Conservation (phyloP, 257 asterid genomes). For the Fraxinus anomala region DNA sequence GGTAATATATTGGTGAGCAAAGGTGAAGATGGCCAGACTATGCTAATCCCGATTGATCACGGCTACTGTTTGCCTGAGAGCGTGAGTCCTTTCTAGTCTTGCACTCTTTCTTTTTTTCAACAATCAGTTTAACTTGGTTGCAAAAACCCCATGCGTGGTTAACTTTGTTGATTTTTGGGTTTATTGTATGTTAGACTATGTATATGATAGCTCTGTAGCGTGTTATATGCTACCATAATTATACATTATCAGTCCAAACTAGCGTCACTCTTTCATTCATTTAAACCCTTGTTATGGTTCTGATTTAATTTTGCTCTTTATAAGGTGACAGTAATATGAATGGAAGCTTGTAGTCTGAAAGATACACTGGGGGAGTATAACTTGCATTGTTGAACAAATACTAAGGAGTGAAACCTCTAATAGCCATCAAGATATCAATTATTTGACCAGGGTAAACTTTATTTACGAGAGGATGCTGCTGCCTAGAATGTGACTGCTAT, state of each 20-base stretch:
- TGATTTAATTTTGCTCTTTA: background rate
- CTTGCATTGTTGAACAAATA: background rate
- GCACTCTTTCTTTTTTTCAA: background rate
- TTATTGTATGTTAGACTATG: conserved; percentile 4
- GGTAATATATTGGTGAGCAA: conserved; percentile 78
- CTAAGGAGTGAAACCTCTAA: background rate
- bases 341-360: background rate
- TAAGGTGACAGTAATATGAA: background rate
- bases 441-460: background rate
- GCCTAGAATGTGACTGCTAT: background rate
- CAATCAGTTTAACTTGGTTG: conserved; percentile 7
- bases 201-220: background rate
- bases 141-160: background rate
- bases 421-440: background rate
- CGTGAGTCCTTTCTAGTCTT: conserved; percentile 50
- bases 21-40: conserved; percentile 63
- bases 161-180: conserved; percentile 18
- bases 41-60: conserved; percentile 87
- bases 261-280: background rate
- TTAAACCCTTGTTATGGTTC: conserved; percentile 12
- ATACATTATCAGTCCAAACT: background rate
- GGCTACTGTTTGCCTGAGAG: conserved; percentile 94
- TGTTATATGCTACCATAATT: background rate
- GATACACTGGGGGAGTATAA: background rate
- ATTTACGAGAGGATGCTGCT: background rate